A percentile compares a stretch with the other conserved stretches of the same genome.
phyloP scores from a whole-genome alignment of 2,329 filamentous ascomycete species.

The Penicillium glabrum region DNA sequence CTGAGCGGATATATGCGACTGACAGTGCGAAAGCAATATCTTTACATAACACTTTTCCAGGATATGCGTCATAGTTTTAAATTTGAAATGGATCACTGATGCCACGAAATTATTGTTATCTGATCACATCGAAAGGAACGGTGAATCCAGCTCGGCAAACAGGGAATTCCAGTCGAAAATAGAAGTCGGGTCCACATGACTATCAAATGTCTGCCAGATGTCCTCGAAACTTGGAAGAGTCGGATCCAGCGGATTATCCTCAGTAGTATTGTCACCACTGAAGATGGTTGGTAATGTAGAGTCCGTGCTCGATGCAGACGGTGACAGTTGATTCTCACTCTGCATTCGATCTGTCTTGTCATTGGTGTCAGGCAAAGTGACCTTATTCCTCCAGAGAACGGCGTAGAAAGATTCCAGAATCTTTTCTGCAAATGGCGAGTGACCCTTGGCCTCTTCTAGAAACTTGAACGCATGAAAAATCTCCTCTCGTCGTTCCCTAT shows the following conservation, averaged over 20 bases:
- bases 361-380: constrained; percentile 2
- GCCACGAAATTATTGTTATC: neutral
- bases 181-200: constrained; percentile 12
- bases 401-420: constrained; percentile 34
- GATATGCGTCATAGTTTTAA: neutral
- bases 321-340: neutral
- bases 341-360: neutral
- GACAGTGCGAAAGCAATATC: neutral
- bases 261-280: neutral
- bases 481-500: constrained; percentile 29
- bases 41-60: neutral
- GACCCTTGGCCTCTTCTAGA: constrained; percentile 31
- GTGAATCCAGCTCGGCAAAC: constrained; percentile 18
- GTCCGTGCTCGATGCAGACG: neutral
- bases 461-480: constrained; percentile 34
- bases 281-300: neutral
- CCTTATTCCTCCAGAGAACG: constrained; percentile 25
- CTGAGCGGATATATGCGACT: neutral
- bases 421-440: constrained; percentile 29
- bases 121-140: constrained; percentile 11
- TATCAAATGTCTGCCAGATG: constrained; percentile 23
- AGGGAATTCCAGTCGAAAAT: constrained; percentile 20
- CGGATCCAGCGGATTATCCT: constrained; percentile 1
- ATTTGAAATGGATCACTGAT: neutral
- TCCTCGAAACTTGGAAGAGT: constrained; percentile 15